Evolutionary conservation across 2,329 filamentous ascomycete species (phyloP).

Genomic region (Neocatenulostroma microsporum): DNA sequence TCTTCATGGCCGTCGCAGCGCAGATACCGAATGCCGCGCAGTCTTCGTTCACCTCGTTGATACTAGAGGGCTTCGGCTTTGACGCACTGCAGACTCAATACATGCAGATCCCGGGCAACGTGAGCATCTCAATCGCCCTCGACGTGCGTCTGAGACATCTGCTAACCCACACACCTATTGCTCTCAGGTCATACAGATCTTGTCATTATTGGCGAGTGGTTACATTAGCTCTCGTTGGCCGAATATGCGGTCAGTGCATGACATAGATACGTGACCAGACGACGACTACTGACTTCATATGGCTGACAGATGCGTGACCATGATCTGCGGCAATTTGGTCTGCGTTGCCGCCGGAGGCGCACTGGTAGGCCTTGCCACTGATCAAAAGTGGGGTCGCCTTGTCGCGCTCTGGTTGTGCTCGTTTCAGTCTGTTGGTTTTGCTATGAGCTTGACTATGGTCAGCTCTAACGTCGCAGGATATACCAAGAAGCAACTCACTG

Average conservation of each 20-base stretch:
- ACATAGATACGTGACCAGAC: too few relatives aligned
- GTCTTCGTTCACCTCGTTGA: slow-evolving; percentile 42
- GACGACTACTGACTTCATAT: too few relatives aligned
- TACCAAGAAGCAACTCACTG: slow-evolving; percentile 49
- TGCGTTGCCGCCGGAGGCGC: slow-evolving; percentile 48
- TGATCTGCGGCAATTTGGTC: slow-evolving; percentile 49
- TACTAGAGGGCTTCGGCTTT: slow-evolving; percentile 41
- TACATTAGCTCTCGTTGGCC: slow-evolving; percentile 47
- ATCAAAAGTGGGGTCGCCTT: slow-evolving; percentile 50
- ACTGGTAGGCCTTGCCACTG: slow-evolving; percentile 44
- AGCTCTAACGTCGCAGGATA: slow-evolving; percentile 48
- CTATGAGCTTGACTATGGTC: slow-evolving; percentile 47
- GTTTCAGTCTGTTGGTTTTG: slow-evolving; percentile 48
- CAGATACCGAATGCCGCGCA: slow-evolving; percentile 51
- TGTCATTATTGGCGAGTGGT: slow-evolving; percentile 46
- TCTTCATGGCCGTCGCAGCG: slow-evolving; percentile 46
- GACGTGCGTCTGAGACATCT: too few relatives aligned
- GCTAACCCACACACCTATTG: too few relatives aligned
- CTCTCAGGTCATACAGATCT: slow-evolving; percentile 50
- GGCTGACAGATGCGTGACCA: too few relatives aligned
- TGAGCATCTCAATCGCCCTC: too few relatives aligned
- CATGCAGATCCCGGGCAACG: slow-evolving; percentile 52
- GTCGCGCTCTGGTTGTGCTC: slow-evolving; percentile 52
- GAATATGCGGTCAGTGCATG: slow-evolving; percentile 45
- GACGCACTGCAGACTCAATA: slow-evolving; percentile 47